Evolutionary conservation across 2,329 filamentous ascomycete genomes (phyloP).

Genomic region (Pseudocercospora fijiensis): DNA sequence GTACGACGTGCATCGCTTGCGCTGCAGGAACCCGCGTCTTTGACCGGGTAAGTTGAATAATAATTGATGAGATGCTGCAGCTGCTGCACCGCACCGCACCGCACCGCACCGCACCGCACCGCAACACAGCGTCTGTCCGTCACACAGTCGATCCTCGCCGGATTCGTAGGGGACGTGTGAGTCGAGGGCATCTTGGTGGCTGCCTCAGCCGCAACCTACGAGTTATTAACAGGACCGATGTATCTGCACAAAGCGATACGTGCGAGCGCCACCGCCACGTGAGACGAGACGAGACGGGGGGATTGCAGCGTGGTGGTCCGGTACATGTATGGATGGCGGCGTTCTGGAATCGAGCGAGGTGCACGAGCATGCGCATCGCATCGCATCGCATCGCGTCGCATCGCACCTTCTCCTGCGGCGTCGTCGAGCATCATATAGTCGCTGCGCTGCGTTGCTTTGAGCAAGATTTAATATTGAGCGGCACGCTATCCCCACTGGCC

Average conservation of each 20-base stretch:
- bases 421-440: not conserved
- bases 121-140: not conserved
- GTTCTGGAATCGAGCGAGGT: not conserved
- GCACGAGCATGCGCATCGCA: not conserved
- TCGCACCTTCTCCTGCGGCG: not conserved
- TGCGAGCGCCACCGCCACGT: not conserved
- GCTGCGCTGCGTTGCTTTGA: not conserved
- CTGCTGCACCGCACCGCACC: no score
- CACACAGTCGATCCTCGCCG: not conserved
- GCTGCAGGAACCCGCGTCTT: not conserved
- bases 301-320: not conserved
- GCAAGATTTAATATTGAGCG: conserved; percentile 7
- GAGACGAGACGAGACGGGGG: not conserved
- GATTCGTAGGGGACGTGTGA: not conserved
- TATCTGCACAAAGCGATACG: no score
- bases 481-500: not conserved
- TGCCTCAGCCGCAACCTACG: not conserved
- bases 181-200: not conserved
- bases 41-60: not conserved
- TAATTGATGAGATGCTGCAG: no score
- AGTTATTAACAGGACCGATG: not conserved
- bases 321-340: not conserved
- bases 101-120: no score
- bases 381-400: no score
- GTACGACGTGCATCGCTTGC: not conserved